Evolutionary conservation across 2,329 filamentous ascomycete genomes (phyloP).

Genomic region (Fusarium aywerte): DNA sequence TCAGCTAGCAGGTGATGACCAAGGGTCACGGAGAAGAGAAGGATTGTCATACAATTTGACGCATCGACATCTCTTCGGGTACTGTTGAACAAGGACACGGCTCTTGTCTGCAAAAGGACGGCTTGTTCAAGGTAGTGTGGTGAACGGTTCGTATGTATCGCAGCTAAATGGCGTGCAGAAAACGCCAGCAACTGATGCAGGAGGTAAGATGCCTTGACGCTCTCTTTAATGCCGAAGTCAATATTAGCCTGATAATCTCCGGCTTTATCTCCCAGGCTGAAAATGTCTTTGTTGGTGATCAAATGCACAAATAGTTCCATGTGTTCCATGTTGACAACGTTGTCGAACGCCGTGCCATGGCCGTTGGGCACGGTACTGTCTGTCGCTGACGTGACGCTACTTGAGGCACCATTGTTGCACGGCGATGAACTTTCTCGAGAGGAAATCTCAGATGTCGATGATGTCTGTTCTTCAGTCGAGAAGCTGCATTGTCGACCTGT

Average conservation of each 20-base stretch:
- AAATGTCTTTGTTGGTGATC: not conserved
- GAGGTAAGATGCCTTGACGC: constrained; percentile 18
- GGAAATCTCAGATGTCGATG: not conserved
- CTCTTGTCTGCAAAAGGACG: constrained; percentile 12
- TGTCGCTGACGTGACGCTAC: not conserved
- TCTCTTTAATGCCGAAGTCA: not conserved
- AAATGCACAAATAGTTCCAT: constrained; percentile 28
- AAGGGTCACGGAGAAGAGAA: constrained; percentile 24
- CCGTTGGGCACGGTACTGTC: not conserved
- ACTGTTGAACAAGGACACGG: constrained; percentile 27
- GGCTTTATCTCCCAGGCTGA: constrained; percentile 4
- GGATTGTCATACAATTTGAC: constrained; percentile 20
- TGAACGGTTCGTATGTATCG: not conserved
- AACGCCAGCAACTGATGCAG: constrained; percentile 29
- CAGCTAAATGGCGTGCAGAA: constrained; percentile 27
- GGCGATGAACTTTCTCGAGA: not conserved
- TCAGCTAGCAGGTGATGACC: constrained; percentile 30
- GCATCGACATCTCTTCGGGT: not conserved
- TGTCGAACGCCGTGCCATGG: not conserved
- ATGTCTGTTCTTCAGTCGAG: fast-evolving
- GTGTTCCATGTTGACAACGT: constrained; percentile 7
- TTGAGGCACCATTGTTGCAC: not conserved
- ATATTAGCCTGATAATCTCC: not conserved
- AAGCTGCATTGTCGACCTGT: constrained; percentile 27
- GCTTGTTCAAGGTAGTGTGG: not conserved